phyloP scores from a whole-genome alignment of 2,329 filamentous ascomycete genomes.

The Scedosporium apiospermum region DNA sequence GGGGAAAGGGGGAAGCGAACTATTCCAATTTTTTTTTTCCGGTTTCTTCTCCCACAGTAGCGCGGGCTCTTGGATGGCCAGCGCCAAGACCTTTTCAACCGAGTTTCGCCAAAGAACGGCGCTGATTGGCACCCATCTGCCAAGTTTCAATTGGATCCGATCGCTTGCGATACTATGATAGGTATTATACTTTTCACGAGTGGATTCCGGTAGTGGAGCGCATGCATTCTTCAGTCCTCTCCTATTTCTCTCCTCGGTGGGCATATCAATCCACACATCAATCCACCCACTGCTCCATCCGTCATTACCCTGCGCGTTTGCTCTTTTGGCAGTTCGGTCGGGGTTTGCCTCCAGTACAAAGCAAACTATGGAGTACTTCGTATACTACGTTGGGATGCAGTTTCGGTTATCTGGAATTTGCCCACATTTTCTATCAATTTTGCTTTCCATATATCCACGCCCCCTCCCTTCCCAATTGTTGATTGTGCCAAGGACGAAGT shows the following conservation, averaged over 20 bases:
- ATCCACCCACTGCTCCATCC: no score
- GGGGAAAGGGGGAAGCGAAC: not conserved
- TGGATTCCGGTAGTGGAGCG: not conserved
- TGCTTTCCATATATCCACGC: not conserved
- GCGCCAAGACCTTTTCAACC: not conserved
- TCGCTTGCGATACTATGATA: not conserved
- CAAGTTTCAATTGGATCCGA: not conserved
- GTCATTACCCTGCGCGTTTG: not conserved
- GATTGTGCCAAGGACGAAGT: no score
- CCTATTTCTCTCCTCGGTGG: no score
- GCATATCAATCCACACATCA: no score
- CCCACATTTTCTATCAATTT: not conserved
- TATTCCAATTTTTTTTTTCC: not conserved
- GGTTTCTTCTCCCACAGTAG: not conserved
- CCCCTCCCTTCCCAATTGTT: not conserved
- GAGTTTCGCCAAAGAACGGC: not conserved
- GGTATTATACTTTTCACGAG: not conserved
- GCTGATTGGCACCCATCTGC: not conserved
- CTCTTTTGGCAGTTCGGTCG: not conserved
- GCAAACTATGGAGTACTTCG: no score
- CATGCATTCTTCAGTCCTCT: not conserved
- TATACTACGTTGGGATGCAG: not conserved
- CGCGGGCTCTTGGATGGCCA: not conserved
- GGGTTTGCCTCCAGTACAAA: not conserved
- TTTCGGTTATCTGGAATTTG: not conserved